phyloP scores from a whole-genome alignment of 306 rosid species.

The Vigna reflexopilosa region DNA sequence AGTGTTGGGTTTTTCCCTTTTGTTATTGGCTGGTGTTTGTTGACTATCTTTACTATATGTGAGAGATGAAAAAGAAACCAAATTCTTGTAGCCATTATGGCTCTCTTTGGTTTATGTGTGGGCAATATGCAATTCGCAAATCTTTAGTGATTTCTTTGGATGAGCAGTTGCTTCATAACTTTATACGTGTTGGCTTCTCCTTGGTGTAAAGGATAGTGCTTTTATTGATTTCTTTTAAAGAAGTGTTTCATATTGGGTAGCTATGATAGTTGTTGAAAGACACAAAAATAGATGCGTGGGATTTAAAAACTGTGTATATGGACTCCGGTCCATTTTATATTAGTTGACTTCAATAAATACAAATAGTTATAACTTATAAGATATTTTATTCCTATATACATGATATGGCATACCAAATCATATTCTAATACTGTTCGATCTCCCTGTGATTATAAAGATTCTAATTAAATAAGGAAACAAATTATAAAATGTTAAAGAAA shows the following conservation, averaged over 20 bases:
- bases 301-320: no score
- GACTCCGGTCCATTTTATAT: no score
- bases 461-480: no score
- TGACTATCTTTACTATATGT: conserved; percentile 27
- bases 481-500: no score
- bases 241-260: background rate
- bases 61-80: conserved; percentile 6
- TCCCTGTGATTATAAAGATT: no score
- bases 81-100: conserved; percentile 1
- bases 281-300: no score
- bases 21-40: background rate
- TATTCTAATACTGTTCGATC: no score
- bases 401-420: no score
- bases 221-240: background rate
- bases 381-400: no score
- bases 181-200: background rate
- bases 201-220: background rate
- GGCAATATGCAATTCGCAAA: conserved; percentile 5
- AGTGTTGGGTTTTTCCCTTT: conserved; percentile 10
- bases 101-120: conserved; percentile 6
- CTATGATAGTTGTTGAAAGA: no score
- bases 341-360: no score
- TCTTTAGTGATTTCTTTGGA: conserved; percentile 11
- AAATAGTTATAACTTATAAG: no score
- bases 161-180: background rate